A percentile compares a stretch with the other conserved stretches of the same genome.
Evolutionary conservation across 2,329 filamentous ascomycete species (phyloP).

Genomic region (Botryosphaeria agaves): DNA sequence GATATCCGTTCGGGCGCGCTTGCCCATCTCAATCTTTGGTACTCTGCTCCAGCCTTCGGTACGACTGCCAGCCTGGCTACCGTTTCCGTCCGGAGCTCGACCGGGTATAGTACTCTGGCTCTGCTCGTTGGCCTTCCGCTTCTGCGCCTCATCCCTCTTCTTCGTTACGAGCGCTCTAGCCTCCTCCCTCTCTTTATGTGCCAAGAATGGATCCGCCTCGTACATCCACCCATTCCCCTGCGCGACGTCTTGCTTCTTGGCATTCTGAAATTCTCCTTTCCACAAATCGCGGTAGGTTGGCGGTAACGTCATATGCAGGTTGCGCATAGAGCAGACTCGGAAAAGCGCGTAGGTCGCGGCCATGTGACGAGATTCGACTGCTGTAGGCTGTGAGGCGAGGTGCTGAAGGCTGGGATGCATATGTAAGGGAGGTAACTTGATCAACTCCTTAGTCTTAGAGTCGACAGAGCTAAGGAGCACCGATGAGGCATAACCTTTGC

Average conservation of each 20-base stretch:
- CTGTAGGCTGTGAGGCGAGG: conserved; percentile 56
- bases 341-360: conserved; percentile 85
- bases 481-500: too few relatives aligned
- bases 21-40: conserved; percentile 86
- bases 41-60: conserved; percentile 69
- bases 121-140: conserved; percentile 30
- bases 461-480: conserved; percentile 62
- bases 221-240: conserved; percentile 77
- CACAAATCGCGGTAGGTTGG: conserved; percentile 79
- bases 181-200: conserved; percentile 62
- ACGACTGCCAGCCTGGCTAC: conserved; percentile 17
- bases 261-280: conserved; percentile 68
- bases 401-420: conserved; percentile 62
- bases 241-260: conserved; percentile 68
- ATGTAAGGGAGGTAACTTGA: conserved; percentile 63
- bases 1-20: conserved; percentile 58
- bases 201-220: conserved; percentile 82
- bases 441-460: conserved; percentile 64
- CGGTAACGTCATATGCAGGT: conserved; percentile 85
- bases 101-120: conserved; percentile 39
- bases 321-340: conserved; percentile 86
- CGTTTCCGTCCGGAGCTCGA: conserved; percentile 13
- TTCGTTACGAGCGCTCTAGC: conserved; percentile 61
- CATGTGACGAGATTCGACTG: conserved; percentile 83
- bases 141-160: conserved; percentile 55